Evolutionary conservation across 2,329 filamentous ascomycete genomes (phyloP), one percentile per base, ranked within the genome.

Genomic region (Fusarium newnesense): DNA sequence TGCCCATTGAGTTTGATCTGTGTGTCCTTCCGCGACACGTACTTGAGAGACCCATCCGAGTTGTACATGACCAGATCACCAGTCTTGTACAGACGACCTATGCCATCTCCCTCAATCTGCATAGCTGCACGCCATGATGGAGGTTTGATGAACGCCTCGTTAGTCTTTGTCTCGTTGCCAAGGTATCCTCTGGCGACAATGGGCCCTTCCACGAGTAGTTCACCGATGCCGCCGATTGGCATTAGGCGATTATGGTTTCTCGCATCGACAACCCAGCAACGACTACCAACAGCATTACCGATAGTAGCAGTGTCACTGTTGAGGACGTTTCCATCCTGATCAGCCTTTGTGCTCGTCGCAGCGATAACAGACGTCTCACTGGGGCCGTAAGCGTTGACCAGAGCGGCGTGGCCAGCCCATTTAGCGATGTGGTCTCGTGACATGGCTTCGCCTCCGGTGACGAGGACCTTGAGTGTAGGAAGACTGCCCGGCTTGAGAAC

Each of bases 1-100:
- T 86, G 90, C 16, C 91, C 91, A 16, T 86, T 84, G 10, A 91
- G 79, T 76, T 91, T 91, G 52, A 91, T 84, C 75, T 91, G 89
- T 0, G 84, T 84, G 70, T 91, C 89, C 69, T 88, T 89, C 19
- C 89, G 83, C 19, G 87, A 87, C 24, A 88, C 67, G 43, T 84
- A 87, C 0, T 81, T 75, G 9, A 88, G 72, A 9, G 78, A 77
- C 0, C 85, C 84, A 43, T 87, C 82, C 0, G 77, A 72, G 40
- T 83, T 79, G 43, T 86, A 86, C 32, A 75, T 73, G 5, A 80
- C 86, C 4, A 88, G 78, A 71, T 88, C 87, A 9, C 87, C 87
- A 4, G 86, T 87, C 65, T 84, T 84, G 73, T 87, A 88, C 12
- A 85, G 69, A 43, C 8, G 34, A 12, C 54, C 69, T 4, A 53